phyloP scores from a whole-genome alignment of 495 filamentous ascomycete genomes.

The Aspergillus hancockii region DNA sequence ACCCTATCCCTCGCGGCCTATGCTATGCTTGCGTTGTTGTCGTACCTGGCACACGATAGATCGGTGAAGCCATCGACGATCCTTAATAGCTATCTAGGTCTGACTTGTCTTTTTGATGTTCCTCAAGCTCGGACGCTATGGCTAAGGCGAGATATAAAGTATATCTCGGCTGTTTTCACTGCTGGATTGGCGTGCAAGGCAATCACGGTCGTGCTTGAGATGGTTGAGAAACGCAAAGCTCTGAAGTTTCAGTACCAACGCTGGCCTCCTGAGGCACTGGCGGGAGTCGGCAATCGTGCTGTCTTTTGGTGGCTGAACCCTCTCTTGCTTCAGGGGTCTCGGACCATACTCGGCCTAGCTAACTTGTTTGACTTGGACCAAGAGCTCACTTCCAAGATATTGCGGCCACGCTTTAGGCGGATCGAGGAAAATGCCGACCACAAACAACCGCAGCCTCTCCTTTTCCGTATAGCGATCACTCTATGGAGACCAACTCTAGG shows the following conservation, averaged over 20 bases:
- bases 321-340: conserved; percentile 49
- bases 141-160: background rate
- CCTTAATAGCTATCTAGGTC: background rate
- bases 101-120: background rate
- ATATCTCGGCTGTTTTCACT: conserved; percentile 6
- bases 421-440: no score
- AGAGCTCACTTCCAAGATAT: conserved; percentile 19
- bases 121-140: conserved; percentile 2
- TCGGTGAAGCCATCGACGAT: background rate
- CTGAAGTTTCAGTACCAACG: conserved; percentile 38
- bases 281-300: conserved; percentile 46
- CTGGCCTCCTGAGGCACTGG: conserved; percentile 53
- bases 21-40: background rate
- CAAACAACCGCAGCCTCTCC: no score
- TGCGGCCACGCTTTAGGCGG: no score
- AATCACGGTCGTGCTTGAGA: conserved; percentile 48
- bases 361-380: conserved; percentile 44
- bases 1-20: background rate
- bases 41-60: background rate
- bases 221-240: conserved; percentile 48
- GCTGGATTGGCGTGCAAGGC: conserved; percentile 33
- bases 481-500: conserved; percentile 24
- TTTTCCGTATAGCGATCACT: background rate
- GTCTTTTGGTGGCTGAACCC: conserved; percentile 58
- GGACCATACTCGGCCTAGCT: conserved; percentile 36